phyloP scores from a whole-genome alignment of 352 stramenopile species.

The Globisporangium orthogonon region DNA sequence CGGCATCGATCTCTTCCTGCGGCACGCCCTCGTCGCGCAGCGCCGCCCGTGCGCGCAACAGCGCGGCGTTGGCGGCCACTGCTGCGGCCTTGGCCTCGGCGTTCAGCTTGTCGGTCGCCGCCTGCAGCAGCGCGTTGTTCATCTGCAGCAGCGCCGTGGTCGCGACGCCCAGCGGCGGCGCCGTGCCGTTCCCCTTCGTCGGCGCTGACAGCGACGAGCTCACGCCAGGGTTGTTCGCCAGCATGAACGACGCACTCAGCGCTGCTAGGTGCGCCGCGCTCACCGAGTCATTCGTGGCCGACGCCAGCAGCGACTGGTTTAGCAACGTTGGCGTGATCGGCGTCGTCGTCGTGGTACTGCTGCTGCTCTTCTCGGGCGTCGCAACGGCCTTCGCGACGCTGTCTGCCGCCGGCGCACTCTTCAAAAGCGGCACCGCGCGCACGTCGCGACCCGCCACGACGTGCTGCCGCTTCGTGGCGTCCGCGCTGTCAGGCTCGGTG shows the following conservation, averaged over 20 bases:
- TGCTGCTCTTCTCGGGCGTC: neutral
- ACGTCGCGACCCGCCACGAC: conserved; percentile 2
- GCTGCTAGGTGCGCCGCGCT: conserved; percentile 2
- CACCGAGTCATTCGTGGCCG: conserved; percentile 1
- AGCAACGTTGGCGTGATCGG: conserved; percentile 5
- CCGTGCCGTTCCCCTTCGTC: neutral
- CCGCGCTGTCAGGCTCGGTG: neutral
- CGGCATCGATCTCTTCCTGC: conserved; percentile 14
- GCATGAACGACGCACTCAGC: conserved; percentile 11
- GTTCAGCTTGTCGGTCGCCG: conserved; percentile 13
- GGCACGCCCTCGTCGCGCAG: conserved; percentile 12
- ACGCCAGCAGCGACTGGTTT: conserved; percentile 11
- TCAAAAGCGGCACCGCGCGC: neutral
- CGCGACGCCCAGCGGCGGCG: conserved; percentile 2
- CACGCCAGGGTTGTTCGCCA: conserved; percentile 1
- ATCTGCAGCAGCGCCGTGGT: conserved; percentile 11
- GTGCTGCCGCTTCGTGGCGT: conserved; percentile 9
- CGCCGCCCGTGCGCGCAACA: conserved; percentile 11
- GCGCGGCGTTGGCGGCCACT: conserved; percentile 11
- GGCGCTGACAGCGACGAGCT: neutral
- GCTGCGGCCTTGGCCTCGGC: conserved; percentile 10
- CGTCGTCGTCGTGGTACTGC: too few relatives aligned
- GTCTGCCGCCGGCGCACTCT: neutral
- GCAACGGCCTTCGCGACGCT: neutral
- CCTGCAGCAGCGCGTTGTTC: conserved; percentile 14